Base-by-base conservation (phyloP, 345 rosid genomes). In the Reutealis trisperma region DNA sequence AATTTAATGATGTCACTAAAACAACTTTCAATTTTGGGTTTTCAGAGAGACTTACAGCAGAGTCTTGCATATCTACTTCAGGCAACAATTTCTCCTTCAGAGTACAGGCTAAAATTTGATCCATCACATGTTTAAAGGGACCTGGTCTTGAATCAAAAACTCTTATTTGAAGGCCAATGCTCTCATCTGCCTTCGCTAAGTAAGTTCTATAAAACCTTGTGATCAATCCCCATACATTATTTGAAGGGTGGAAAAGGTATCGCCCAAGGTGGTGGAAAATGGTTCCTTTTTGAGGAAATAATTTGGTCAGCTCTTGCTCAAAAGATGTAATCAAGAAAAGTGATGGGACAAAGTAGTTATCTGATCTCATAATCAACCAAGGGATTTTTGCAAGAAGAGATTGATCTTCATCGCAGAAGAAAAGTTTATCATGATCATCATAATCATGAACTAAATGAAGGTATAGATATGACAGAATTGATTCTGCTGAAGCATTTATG, bases 201-300 rank as follows among this genome's bases (percentile, higher is more conserved):
- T 80, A 71, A 71, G 76, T 55, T 21, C 59, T 62, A 65, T 80
- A 71, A 19, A 70, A 80, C 62, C 83, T 80, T n/a, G 79, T 71
- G 51, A 80, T 80, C 27, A 80, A 72, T 65, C 79, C 83, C 83
- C 83, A 80, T 25, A 75, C 83, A 19, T 44, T 67, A 71, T 80
- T 75, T 22, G 79, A 55, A 2, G 83, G 83, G 59, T 80, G 79
- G 76, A 75, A 75, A 32, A 80, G 75, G 61, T 80, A 80, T 41
- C 83, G 64, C 5, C 79, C 79, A 5, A 80, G 59, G 62, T 75
- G 79, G 63, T 80, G 79, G 72, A 80, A 80, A 47, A 80, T 67
- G 0, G 83, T 75, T 65, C 57, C 83, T 75, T 80, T 80, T 15
- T 71, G 54, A 22, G 79, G 79, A n/a, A 80, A 80, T 47, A 80